Evolutionary conservation across 2,329 filamentous ascomycete species (phyloP), one percentile per base, ranked within the genome.

Genomic region (Teratosphaeria nubilosa): DNA sequence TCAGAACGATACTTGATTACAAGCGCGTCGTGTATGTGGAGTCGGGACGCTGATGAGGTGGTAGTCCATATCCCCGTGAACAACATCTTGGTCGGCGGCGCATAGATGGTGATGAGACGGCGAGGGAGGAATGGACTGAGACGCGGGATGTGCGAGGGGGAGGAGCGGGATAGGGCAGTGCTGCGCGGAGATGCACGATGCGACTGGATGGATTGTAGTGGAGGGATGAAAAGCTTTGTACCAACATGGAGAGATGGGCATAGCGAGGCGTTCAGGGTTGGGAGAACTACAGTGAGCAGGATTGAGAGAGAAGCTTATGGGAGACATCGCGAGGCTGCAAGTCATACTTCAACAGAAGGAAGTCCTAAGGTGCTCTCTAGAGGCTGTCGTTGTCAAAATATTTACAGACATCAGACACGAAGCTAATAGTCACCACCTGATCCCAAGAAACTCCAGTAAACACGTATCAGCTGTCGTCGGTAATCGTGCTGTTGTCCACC

Each of bases 1-100:
- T n/a, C n/a, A n/a, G n/a, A n/a, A n/a, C n/a, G n/a, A n/a, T n/a
- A n/a, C n/a, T n/a, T n/a, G n/a, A n/a, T n/a, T n/a, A n/a, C n/a
- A n/a, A n/a, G n/a, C n/a, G n/a, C n/a, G n/a, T n/a, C n/a, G n/a
- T n/a, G n/a, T n/a, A n/a, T n/a, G n/a, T n/a, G n/a, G n/a, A n/a
- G n/a, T 27, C 27, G 27, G 7, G 27, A 27, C 16, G 32, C 53
- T 50, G 30, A 56, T 31, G 25, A 5, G 1, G 45, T 16, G 24
- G 30, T 13, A 45, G 82, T 87, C 63, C 84, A 87, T 72, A 86
- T 87, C 54, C 85, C 85, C 62, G 80, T 87, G 63, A 87, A 87
- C 80, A 84, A 86, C 72, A 83, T 86, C 60, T 79, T 87, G 59
- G 84, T 87, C 63, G 84, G 83, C 60, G 83, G 82, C 72, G 83